Evolutionary conservation across 306 rosid genomes (phyloP).

Genomic region (Heteromeles arbutifolia): DNA sequence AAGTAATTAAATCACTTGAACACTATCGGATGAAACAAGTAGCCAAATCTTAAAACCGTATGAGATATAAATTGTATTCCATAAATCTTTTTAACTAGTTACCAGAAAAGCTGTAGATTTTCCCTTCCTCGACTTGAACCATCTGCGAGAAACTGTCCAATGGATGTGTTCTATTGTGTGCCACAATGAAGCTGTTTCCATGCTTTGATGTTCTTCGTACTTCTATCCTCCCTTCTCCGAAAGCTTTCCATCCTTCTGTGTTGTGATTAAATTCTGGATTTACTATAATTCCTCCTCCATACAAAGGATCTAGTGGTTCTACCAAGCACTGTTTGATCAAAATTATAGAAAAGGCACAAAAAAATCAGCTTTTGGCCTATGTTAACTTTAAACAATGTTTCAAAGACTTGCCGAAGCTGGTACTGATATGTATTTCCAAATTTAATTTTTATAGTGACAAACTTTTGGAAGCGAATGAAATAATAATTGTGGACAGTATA

Average conservation of each 20-base stretch:
- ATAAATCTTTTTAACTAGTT: slow-evolving; percentile 38
- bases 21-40: neutral
- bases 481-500: slow-evolving; percentile 12
- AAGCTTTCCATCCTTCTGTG: slow-evolving; percentile 48
- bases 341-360: neutral
- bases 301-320: slow-evolving; percentile 44
- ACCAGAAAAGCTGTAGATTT: slow-evolving; percentile 53
- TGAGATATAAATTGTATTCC: too few species aligned
- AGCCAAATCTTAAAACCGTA: neutral
- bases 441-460: neutral
- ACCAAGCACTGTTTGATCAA: slow-evolving; percentile 49
- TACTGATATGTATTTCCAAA: neutral
- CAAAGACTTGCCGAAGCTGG: neutral
- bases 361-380: neutral
- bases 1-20: too few species aligned
- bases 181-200: slow-evolving; percentile 58
- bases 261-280: slow-evolving; percentile 62
- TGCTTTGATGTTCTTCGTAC: slow-evolving; percentile 33
- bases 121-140: slow-evolving; percentile 49
- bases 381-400: neutral
- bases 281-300: slow-evolving; percentile 72
- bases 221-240: slow-evolving; percentile 47
- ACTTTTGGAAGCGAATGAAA: neutral
- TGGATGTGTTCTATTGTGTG: slow-evolving; percentile 32
- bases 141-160: slow-evolving; percentile 52